These are phyloP conservation scores for Cyclotella cryptica DNA, from an alignment of 108 stramenopile species.

Conservation along the genomic window DNA sequence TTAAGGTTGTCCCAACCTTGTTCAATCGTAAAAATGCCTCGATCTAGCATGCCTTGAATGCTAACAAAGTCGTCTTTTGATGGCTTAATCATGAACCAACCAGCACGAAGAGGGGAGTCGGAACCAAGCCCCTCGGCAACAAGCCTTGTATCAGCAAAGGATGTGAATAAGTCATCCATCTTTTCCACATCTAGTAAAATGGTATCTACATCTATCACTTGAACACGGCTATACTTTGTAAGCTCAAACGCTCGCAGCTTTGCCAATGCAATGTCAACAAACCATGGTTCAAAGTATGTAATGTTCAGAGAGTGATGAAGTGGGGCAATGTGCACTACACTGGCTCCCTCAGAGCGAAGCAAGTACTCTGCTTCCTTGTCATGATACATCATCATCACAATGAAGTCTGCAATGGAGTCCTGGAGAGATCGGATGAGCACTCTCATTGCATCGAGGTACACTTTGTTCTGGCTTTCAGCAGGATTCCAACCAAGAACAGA, in stretches of 20 bases:
- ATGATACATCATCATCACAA: conserved; percentile 1
- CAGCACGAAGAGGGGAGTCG: conserved; percentile 3
- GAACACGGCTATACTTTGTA: neutral
- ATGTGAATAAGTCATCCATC: neutral
- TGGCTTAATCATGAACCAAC: conserved; percentile 2
- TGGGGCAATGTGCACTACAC: neutral
- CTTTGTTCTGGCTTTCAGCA: neutral
- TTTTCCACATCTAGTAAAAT: neutral
- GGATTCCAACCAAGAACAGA: conserved; percentile 16
- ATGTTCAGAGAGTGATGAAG: neutral
- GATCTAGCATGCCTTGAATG: neutral
- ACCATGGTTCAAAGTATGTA: conserved; percentile 15
- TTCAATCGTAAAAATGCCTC: neutral
- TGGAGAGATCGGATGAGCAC: neutral
- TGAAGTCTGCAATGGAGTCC: neutral
- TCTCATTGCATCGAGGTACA: neutral
- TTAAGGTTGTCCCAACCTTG: conserved; percentile 5
- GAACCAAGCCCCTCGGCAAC: conserved; percentile 2
- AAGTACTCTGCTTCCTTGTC: neutral
- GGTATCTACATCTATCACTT: neutral
- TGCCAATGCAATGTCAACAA: conserved; percentile 2
- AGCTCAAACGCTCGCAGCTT: conserved; percentile 4
- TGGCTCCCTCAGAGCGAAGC: neutral
- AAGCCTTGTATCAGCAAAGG: neutral
- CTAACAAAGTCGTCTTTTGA: neutral